phyloP scores from a whole-genome alignment of 2,329 filamentous ascomycete genomes.

The Lojkania enalia region DNA sequence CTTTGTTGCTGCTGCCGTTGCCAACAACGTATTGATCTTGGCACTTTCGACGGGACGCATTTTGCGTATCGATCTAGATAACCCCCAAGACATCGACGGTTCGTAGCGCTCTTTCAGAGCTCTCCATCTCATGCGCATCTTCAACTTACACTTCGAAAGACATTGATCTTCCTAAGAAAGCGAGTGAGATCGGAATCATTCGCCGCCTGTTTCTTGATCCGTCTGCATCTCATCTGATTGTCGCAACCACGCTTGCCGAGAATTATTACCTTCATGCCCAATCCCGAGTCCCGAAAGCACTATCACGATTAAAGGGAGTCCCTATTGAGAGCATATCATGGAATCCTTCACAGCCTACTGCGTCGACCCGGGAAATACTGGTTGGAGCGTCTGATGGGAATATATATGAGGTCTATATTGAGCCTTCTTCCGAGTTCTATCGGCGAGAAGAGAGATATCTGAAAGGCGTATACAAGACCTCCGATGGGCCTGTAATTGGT shows the following conservation, averaged over 20 bases:
- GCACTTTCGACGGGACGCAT: conserved; percentile 92
- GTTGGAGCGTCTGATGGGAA: conserved; percentile 91
- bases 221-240: conserved; percentile 89
- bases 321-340: conserved; percentile 88
- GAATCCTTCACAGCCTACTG: conserved; percentile 91
- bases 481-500: conserved; percentile 82
- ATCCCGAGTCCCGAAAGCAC: conserved; percentile 80
- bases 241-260: conserved; percentile 88
- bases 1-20: conserved; percentile 94
- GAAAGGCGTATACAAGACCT: conserved; percentile 78
- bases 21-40: conserved; percentile 93
- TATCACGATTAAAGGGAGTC: conserved; percentile 83
- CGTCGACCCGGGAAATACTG: conserved; percentile 91
- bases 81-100: conserved; percentile 87
- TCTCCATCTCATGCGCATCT: too few relatives aligned
- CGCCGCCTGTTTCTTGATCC: conserved; percentile 96
- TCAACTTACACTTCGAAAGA: conserved; percentile 58
- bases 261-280: conserved; percentile 98
- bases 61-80: conserved; percentile 89
- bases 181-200: conserved; percentile 88
- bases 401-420: conserved; percentile 93
- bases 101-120: conserved; percentile 16
- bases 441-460: conserved; percentile 91
- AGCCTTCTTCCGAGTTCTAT: conserved; percentile 93
- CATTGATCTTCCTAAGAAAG: conserved; percentile 93